Conservation (phyloP, 2,329 filamentous ascomycete species). For the Didymellaceae sp. region DNA sequence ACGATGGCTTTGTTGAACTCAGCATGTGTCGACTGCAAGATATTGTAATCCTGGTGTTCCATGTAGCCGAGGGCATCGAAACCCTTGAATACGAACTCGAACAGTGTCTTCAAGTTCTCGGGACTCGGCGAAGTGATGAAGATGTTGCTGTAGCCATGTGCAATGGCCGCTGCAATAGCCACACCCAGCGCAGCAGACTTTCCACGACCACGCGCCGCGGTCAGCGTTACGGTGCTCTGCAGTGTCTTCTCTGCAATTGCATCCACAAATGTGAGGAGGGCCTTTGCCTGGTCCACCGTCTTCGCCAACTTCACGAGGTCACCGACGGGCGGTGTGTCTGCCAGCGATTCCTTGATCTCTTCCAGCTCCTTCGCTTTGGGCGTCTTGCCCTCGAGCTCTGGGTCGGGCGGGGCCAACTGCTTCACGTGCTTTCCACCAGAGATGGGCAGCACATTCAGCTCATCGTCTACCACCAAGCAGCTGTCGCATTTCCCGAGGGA, state of each 20-base stretch:
- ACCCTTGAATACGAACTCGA: conserved; percentile 98
- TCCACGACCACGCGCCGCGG: conserved; percentile 90
- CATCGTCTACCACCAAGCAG: conserved; percentile 95
- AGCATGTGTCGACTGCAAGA: conserved; percentile 96
- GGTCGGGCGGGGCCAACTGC: conserved; percentile 76
- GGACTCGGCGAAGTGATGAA: conserved; percentile 98
- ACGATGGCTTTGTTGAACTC: conserved; percentile 99
- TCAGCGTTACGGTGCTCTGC: conserved; percentile 89
- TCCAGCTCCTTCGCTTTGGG: conserved; percentile 78
- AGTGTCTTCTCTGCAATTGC: conserved; percentile 96
- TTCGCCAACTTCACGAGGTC: conserved; percentile 82
- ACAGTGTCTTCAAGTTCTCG: conserved; percentile 97
- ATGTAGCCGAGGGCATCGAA: conserved; percentile 94
- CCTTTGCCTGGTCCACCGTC: conserved; percentile 95
- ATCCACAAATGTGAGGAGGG: conserved; percentile 94
- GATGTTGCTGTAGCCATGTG: conserved; percentile 98
- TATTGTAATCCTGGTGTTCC: conserved; percentile 96
- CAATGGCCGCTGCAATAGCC: conserved; percentile 90
- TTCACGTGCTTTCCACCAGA: conserved; percentile 92
- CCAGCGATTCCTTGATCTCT: conserved; percentile 83
- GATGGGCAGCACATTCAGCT: conserved; percentile 95
- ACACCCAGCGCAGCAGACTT: conserved; percentile 97
- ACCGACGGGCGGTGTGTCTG: conserved; percentile 85
- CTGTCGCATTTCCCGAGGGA: conserved; percentile 94
- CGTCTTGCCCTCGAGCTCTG: conserved; percentile 74